A percentile compares a stretch with the other conserved stretches of the same genome.
Evolutionary conservation across 176 grass and related monocot genomes (phyloP).

Genomic region (Carex myosuroides): DNA sequence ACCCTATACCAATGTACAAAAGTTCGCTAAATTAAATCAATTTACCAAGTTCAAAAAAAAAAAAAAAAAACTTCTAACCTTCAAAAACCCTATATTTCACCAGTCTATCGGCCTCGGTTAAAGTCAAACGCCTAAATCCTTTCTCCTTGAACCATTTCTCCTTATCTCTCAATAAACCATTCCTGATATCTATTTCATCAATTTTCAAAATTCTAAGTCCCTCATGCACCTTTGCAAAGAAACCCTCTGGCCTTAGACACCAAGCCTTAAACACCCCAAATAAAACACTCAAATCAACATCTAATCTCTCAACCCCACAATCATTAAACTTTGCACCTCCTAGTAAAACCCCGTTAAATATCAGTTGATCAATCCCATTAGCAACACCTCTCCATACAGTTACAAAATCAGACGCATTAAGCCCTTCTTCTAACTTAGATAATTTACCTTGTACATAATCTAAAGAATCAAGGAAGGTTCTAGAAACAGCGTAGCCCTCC

Average conservation of each 20-base stretch:
- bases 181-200: conserved; percentile 37
- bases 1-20: conserved; percentile 7
- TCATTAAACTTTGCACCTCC: conserved; percentile 42
- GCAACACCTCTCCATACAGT: conserved; percentile 63
- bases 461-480: conserved; percentile 43
- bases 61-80: conserved; percentile 3
- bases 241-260: conserved; percentile 88
- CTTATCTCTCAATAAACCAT: conserved; percentile 27
- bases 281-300: conserved; percentile 45
- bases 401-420: conserved; percentile 66
- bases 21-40: neutral
- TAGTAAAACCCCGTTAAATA: conserved; percentile 56
- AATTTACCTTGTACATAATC: conserved; percentile 70
- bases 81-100: conserved; percentile 47
- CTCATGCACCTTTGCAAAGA: conserved; percentile 59
- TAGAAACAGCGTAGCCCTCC: conserved; percentile 50
- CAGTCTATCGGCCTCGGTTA: conserved; percentile 48
- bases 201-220: conserved; percentile 49
- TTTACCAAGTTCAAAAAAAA: neutral
- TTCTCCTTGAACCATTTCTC: conserved; percentile 41
- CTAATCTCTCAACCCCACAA: conserved; percentile 54
- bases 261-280: conserved; percentile 67
- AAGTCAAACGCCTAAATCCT: conserved; percentile 56
- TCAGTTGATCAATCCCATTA: conserved; percentile 49
- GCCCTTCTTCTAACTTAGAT: conserved; percentile 48